phyloP scores from a whole-genome alignment of 176 grass and related monocot genomes.

The Oryza australiensis region DNA sequence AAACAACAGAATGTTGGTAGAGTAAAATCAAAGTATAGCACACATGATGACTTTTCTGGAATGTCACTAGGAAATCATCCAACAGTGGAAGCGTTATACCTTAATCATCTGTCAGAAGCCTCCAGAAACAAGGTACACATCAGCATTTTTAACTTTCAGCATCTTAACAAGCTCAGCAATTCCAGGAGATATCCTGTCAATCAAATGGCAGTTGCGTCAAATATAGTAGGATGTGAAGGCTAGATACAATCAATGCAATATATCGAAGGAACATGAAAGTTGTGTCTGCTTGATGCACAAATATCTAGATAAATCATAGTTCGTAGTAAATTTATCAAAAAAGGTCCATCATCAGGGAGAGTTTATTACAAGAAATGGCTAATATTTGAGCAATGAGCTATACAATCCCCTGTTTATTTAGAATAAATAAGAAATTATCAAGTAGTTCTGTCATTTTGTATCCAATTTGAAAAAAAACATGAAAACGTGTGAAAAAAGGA shows the following conservation, averaged over 20 bases:
- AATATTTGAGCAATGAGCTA: background rate
- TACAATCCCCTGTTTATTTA: background rate
- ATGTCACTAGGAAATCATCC: background rate
- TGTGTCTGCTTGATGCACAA: background rate
- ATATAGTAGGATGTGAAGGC: background rate
- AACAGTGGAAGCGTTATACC: slow-evolving; percentile 32
- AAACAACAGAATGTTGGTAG: background rate
- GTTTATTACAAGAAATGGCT: background rate
- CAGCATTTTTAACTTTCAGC: slow-evolving; percentile 63
- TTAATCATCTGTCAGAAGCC: slow-evolving; percentile 96
- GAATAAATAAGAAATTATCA: background rate
- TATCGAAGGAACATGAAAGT: background rate
- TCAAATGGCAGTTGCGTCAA: background rate
- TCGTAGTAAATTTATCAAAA: no score
- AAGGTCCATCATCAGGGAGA: no score
- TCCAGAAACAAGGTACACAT: slow-evolving; percentile 89
- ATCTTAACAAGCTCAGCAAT: slow-evolving; percentile 69
- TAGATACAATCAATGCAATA: background rate
- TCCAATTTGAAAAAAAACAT: background rate
- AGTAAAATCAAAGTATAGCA: background rate
- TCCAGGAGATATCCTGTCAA: slow-evolving; percentile 80
- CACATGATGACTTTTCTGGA: background rate
- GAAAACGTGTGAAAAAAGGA: background rate
- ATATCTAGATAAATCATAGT: background rate
- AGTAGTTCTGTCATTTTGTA: background rate